Percentiles rank a stretch among this genome's conserved stretches.
These are phyloP conservation scores for Delonix regia DNA, from an alignment of 306 rosid genomes.

Conservation along the genomic window DNA sequence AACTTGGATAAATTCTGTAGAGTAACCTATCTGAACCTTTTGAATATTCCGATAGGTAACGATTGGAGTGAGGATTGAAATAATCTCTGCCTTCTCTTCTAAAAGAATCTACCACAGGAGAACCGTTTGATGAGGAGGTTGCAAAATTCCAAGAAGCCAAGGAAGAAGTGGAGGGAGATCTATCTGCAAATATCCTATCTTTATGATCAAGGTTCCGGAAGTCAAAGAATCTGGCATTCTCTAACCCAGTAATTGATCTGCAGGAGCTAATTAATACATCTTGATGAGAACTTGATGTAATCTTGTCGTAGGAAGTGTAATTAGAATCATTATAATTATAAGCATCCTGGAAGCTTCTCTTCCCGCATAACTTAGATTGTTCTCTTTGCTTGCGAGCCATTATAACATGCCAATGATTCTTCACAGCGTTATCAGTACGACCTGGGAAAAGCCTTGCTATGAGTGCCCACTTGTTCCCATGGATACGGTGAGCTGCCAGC, in stretches of 20 bases:
- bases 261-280: slow-evolving; percentile 28
- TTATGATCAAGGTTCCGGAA: slow-evolving; percentile 37
- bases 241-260: slow-evolving; percentile 17
- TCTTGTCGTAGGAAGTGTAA: slow-evolving; percentile 22
- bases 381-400: slow-evolving; percentile 71
- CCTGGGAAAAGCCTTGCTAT: slow-evolving; percentile 72
- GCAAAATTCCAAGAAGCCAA: slow-evolving; percentile 49
- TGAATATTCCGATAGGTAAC: slow-evolving; percentile 24
- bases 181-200: slow-evolving; percentile 28
- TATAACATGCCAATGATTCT: slow-evolving; percentile 82
- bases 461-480: slow-evolving; percentile 79
- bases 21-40: slow-evolving; percentile 33
- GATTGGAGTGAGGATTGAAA: slow-evolving; percentile 27
- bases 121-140: slow-evolving; percentile 26
- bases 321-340: slow-evolving; percentile 20
- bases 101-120: slow-evolving; percentile 18
- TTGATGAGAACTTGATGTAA: neutral
- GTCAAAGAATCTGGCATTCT: slow-evolving; percentile 34
- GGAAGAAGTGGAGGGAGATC: slow-evolving; percentile 28
- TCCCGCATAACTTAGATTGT: slow-evolving; percentile 51
- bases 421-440: slow-evolving; percentile 76
- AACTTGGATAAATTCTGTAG: slow-evolving; percentile 27
- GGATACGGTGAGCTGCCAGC: slow-evolving; percentile 58
- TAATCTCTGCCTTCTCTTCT: slow-evolving; percentile 34
- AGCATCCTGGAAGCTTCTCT: slow-evolving; percentile 47